These are phyloP conservation scores for Digitaria exilis DNA, from an alignment of 202 grass and related monocot genomes.

Conservation along the genomic window DNA sequence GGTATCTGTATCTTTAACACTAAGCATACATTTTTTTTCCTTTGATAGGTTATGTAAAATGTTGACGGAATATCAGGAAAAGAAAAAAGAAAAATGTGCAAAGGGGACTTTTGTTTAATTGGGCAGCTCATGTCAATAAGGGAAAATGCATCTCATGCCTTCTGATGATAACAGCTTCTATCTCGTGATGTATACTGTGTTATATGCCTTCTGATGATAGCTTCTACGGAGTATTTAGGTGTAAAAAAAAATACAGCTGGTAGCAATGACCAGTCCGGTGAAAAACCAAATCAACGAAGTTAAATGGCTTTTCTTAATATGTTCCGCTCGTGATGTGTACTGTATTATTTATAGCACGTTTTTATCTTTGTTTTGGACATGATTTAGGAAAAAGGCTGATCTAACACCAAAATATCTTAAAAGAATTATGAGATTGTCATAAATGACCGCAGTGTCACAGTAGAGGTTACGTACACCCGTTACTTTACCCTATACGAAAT, in stretches of 20 bases:
- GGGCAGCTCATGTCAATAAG: not conserved
- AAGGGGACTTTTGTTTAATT: not conserved
- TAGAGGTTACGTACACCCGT: too few relatives aligned
- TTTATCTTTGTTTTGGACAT: not conserved
- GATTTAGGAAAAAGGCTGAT: not conserved
- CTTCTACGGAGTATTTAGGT: not conserved
- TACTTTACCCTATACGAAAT: not conserved
- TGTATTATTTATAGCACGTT: not conserved
- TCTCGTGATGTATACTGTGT: too few relatives aligned
- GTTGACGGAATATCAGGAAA: not conserved
- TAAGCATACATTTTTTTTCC: not conserved
- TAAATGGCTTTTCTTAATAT: not conserved
- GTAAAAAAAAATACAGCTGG: not conserved
- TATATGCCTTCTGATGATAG: too few relatives aligned
- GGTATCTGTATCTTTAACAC: not conserved
- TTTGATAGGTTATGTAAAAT: not conserved
- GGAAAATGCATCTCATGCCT: too few relatives aligned
- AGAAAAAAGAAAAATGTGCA: not conserved
- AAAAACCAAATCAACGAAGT: not conserved
- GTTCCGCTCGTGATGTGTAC: not conserved
- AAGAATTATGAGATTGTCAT: not conserved
- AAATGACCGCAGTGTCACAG: not conserved
- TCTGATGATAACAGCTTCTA: too few relatives aligned
- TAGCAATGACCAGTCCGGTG: not conserved
- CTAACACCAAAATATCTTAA: not conserved